Conservation (phyloP, 306 rosid genomes). For the Prunus mira region DNA sequence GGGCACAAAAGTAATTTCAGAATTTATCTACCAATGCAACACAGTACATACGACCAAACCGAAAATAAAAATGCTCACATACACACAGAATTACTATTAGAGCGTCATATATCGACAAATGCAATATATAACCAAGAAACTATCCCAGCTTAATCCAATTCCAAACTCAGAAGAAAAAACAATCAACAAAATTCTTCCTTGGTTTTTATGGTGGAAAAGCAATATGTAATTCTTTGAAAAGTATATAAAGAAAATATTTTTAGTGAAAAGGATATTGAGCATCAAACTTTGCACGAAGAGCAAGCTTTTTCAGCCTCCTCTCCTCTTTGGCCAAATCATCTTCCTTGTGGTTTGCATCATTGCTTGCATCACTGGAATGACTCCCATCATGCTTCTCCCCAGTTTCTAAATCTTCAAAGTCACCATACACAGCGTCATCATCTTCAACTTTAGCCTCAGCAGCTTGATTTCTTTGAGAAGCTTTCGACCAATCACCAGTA, state of each 20-base stretch:
- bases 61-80: background rate
- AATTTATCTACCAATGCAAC: background rate
- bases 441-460: conserved; percentile 38
- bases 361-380: conserved; percentile 26
- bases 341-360: conserved; percentile 32
- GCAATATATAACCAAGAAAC: background rate
- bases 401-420: conserved; percentile 92
- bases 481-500: conserved; percentile 87
- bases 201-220: background rate
- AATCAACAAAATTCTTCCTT: background rate
- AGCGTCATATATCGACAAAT: background rate
- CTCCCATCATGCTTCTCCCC: conserved; percentile 47
- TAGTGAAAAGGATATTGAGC: conserved; percentile 73
- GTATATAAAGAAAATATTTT: background rate
- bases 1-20: conserved; percentile 41
- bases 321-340: conserved; percentile 51
- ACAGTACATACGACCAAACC: background rate
- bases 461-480: conserved; percentile 58
- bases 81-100: background rate
- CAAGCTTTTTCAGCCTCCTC: conserved; percentile 77
- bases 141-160: background rate
- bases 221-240: background rate
- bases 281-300: conserved; percentile 83
- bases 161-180: background rate
- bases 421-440: conserved; percentile 57